A percentile compares a stretch with the other conserved stretches of the same genome.
phyloP scores from a whole-genome alignment of 208 protist species.

The Leishmania amazonensis region DNA sequence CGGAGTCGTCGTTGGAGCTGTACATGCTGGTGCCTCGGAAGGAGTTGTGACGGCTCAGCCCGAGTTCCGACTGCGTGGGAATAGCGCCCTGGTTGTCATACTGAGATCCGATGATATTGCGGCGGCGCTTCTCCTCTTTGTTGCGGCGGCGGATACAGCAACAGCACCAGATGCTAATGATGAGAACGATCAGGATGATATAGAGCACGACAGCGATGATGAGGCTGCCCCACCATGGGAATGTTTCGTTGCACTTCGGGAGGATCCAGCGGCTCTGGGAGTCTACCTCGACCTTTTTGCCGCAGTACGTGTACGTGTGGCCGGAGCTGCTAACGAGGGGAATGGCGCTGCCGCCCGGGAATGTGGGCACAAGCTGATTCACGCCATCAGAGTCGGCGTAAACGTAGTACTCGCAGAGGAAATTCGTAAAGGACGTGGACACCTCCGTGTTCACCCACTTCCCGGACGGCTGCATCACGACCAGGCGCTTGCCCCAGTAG shows the following conservation, averaged over 20 bases:
- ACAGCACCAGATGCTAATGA: slow-evolving; percentile 58
- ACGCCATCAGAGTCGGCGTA: slow-evolving; percentile 46
- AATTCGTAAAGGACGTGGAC: slow-evolving; percentile 30
- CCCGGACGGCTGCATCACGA: slow-evolving; percentile 40
- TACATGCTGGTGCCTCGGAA: slow-evolving; percentile 4
- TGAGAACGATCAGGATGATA: slow-evolving; percentile 40
- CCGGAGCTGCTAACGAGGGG: slow-evolving; percentile 8
- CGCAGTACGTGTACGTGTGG: slow-evolving; percentile 39
- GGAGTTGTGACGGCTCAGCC: slow-evolving; percentile 35
- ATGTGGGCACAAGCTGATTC: slow-evolving; percentile 41
- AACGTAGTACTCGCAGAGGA: slow-evolving; percentile 60
- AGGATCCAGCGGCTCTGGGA: slow-evolving; percentile 33
- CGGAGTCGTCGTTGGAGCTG: neutral
- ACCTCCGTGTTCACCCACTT: slow-evolving; percentile 54
- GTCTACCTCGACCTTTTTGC: slow-evolving; percentile 29
- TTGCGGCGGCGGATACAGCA: slow-evolving; percentile 32
- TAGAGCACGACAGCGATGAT: slow-evolving; percentile 40
- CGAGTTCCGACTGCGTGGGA: slow-evolving; percentile 55
- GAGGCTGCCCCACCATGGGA: slow-evolving; percentile 65
- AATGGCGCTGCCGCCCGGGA: slow-evolving; percentile 45
- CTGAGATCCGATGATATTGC: slow-evolving; percentile 18
- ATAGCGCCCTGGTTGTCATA: slow-evolving; percentile 38
- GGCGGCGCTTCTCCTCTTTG: slow-evolving; percentile 33
- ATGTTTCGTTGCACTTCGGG: slow-evolving; percentile 29
- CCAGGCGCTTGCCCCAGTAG: slow-evolving; percentile 45